Conservation (phyloP, 306 rosid genomes). For the Medicago ruthenica region DNA sequence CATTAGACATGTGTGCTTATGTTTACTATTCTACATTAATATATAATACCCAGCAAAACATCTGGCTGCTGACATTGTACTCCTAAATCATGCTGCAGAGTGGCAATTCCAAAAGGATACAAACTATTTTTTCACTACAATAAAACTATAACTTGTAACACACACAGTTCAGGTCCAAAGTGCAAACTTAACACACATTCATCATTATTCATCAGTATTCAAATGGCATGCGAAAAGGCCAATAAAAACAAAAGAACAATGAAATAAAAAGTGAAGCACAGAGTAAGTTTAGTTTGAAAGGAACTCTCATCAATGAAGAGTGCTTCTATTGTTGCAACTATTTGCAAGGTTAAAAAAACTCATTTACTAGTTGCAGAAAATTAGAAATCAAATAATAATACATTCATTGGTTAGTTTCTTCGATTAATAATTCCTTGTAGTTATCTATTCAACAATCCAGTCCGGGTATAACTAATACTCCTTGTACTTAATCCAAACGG, state of each 20-base stretch:
- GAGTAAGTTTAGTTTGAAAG: background rate
- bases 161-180: background rate
- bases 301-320: background rate
- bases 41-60: no score
- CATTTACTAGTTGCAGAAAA: background rate
- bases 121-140: background rate
- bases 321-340: background rate
- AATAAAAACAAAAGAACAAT: background rate
- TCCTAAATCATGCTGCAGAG: background rate
- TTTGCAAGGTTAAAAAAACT: slow-evolving; percentile 2
- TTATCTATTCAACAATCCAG: background rate
- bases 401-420: background rate
- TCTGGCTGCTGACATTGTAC: background rate
- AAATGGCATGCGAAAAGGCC: background rate
- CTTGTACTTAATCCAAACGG: background rate
- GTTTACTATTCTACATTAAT: no score
- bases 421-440: background rate
- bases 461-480: background rate
- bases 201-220: background rate
- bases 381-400: background rate
- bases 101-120: background rate
- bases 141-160: background rate
- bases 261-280: background rate
- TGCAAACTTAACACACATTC: background rate
- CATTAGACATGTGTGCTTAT: no score